These are phyloP conservation scores for Linnemannia exigua DNA, from an alignment of 192 early-diverging fungal genomes.

Conservation along the genomic window DNA sequence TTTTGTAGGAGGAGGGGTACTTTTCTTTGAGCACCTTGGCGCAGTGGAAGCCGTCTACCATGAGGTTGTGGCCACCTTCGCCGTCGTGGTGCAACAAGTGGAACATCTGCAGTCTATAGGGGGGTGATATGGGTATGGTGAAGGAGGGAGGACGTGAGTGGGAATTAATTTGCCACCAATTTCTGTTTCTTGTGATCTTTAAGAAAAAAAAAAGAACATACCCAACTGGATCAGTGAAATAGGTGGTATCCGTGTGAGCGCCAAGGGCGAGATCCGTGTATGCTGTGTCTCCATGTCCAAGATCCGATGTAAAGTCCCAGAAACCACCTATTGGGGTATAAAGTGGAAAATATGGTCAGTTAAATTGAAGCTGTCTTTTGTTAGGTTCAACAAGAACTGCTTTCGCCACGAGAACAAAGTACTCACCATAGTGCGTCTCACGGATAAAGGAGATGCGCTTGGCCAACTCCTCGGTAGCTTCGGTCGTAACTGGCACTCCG, in stretches of 20 bases:
- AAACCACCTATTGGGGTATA: constrained; percentile 59
- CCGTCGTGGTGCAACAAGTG: constrained; percentile 80
- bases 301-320: constrained; percentile 84
- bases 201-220: constrained; percentile 21
- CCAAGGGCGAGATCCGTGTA: constrained; percentile 80
- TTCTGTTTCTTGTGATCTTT: neutral
- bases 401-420: neutral
- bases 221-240: constrained; percentile 90
- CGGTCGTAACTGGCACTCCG: constrained; percentile 71
- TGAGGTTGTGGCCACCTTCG: constrained; percentile 79
- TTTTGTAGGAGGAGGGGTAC: constrained; percentile 71
- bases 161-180: neutral
- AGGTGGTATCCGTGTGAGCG: constrained; percentile 89
- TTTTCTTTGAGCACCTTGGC: constrained; percentile 71
- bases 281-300: constrained; percentile 87
- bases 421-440: constrained; percentile 80
- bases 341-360: neutral
- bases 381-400: neutral
- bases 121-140: too few relatives aligned
- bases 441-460: constrained; percentile 79
- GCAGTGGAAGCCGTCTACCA: constrained; percentile 85
- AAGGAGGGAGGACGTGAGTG: neutral
- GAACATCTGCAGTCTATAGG: constrained; percentile 79
- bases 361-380: neutral
- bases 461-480: constrained; percentile 77